Conservation (phyloP, 768 basidiomycete genomes). For the Mycena olivaceomarginata region DNA sequence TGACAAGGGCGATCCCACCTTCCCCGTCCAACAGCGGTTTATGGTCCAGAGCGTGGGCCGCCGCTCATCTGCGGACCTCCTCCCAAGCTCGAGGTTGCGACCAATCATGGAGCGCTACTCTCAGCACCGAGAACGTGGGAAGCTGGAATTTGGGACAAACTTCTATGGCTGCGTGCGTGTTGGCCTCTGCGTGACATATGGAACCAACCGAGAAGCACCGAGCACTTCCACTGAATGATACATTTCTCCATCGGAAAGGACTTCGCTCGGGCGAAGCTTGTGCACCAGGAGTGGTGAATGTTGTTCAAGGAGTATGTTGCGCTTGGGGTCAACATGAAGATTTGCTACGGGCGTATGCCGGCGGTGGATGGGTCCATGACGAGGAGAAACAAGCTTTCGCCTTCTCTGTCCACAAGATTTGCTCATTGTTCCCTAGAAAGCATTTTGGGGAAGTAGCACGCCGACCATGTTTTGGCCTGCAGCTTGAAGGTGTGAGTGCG, state of each 20-base stretch:
- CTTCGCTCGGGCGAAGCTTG: background rate
- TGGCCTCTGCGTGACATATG: background rate
- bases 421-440: background rate
- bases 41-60: background rate
- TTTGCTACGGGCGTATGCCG: constrained; percentile 15
- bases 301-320: constrained; percentile 16
- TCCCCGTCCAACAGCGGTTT: constrained; percentile 9
- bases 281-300: constrained; percentile 6
- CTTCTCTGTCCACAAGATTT: background rate
- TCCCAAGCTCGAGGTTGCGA: background rate
- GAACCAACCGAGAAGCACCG: background rate
- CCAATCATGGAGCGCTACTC: background rate
- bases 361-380: constrained; percentile 30
- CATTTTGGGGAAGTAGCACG: background rate
- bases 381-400: constrained; percentile 3
- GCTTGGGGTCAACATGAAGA: constrained; percentile 1
- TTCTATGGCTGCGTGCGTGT: constrained; percentile 16
- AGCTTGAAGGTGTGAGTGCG: too few species aligned
- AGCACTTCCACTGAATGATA: too few species aligned
- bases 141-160: background rate
- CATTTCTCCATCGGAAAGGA: background rate
- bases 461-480: too few species aligned
- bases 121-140: background rate
- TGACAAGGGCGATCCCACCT: background rate
- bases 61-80: background rate